These are phyloP conservation scores for Paxillus ammoniavirescens DNA, from an alignment of 768 basidiomycete species.

Conservation along the genomic window DNA sequence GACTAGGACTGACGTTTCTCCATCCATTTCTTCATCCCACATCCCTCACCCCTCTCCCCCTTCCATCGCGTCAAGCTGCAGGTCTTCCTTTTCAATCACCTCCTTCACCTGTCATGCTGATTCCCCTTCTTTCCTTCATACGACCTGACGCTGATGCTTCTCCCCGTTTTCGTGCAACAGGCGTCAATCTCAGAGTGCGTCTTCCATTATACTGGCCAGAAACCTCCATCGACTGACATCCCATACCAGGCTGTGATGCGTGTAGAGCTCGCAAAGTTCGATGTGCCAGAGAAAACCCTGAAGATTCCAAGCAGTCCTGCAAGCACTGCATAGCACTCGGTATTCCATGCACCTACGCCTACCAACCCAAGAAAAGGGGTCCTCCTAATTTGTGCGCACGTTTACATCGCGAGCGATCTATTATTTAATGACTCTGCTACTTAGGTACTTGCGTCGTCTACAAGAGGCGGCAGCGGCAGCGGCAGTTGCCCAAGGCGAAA, in stretches of 20 bases:
- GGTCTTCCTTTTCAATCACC: constrained; percentile 4
- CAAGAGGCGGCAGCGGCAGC: constrained; percentile 71
- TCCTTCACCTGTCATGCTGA: constrained; percentile 35
- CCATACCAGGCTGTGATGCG: constrained; percentile 71
- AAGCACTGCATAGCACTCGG: constrained; percentile 83
- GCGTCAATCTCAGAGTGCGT: constrained; percentile 84
- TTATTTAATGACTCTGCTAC: neutral
- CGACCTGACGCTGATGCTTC: constrained; percentile 34
- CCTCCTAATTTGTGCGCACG: constrained; percentile 81
- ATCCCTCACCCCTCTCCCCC: constrained; percentile 22
- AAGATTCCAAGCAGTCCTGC: constrained; percentile 77
- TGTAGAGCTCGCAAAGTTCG: constrained; percentile 86
- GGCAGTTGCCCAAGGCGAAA: constrained; percentile 42
- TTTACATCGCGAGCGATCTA: neutral
- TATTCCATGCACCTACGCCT: constrained; percentile 87
- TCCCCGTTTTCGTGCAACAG: constrained; percentile 39
- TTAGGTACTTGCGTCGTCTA: constrained; percentile 73
- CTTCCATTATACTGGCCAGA: constrained; percentile 15
- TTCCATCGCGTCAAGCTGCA: constrained; percentile 22
- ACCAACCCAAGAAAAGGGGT: constrained; percentile 91
- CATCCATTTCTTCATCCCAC: constrained; percentile 30
- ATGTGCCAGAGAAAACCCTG: constrained; percentile 76
- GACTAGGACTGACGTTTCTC: constrained; percentile 55
- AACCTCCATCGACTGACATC: constrained; percentile 22
- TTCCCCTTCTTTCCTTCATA: constrained; percentile 25